phyloP scores from a whole-genome alignment of 306 rosid genomes.

The Cicer yamashitae region DNA sequence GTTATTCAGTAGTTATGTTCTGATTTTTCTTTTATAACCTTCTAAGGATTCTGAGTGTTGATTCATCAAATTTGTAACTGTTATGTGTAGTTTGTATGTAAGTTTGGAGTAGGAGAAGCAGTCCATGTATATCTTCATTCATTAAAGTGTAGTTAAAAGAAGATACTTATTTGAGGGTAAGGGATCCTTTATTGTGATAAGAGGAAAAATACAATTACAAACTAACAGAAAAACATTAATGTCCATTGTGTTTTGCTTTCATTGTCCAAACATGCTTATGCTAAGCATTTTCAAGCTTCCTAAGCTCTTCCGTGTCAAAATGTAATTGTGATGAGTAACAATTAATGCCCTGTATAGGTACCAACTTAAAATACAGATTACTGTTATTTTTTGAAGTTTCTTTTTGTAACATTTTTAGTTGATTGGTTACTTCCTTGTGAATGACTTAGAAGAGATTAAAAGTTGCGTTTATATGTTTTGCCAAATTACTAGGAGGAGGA shows the following conservation, averaged over 20 bases:
- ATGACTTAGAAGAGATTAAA: constrained; percentile 13
- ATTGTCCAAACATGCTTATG: constrained; percentile 2
- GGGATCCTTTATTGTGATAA: not conserved
- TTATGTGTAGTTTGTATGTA: not conserved
- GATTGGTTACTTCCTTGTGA: not conserved
- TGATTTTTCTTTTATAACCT: constrained; percentile 28
- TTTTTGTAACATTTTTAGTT: constrained; percentile 11
- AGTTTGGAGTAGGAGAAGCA: constrained; percentile 1
- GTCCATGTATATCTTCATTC: not conserved
- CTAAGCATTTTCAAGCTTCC: constrained; percentile 25
- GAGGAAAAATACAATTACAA: not conserved
- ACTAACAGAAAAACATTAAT: not conserved
- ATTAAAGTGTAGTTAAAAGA: not conserved
- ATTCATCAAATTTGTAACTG: not conserved
- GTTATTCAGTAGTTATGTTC: constrained; percentile 3
- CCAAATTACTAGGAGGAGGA: not conserved
- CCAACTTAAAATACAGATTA: not conserved
- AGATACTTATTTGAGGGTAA: not conserved
- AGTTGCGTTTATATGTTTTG: constrained; percentile 18
- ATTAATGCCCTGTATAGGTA: not conserved
- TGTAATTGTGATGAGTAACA: constrained; percentile 16
- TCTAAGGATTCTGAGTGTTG: not conserved
- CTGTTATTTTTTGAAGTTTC: not conserved
- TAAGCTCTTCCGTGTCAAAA: constrained; percentile 15
- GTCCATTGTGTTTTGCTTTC: not conserved